Conservation (phyloP, 2,329 filamentous ascomycete genomes). For the Fusarium incarnatum region DNA sequence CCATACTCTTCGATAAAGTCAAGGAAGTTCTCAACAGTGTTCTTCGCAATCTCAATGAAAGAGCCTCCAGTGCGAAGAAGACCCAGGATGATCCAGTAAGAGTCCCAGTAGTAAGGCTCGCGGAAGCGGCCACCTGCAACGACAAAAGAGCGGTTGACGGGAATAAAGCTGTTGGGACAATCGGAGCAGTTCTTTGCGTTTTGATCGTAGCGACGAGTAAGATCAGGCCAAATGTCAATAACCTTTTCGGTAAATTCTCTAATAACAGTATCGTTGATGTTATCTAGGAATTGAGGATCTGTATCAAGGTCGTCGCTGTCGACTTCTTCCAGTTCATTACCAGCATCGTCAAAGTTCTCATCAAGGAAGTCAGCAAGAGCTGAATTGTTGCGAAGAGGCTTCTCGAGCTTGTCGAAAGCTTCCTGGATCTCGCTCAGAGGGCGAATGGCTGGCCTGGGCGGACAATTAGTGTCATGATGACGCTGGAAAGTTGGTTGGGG, state of each 20-base stretch:
- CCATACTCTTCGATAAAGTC: conserved; percentile 73
- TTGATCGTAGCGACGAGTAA: conserved; percentile 70
- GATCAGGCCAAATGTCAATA: conserved; percentile 76
- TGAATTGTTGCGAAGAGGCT: conserved; percentile 72
- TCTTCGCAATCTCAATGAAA: conserved; percentile 71
- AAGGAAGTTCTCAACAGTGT: conserved; percentile 77
- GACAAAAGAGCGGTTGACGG: conserved; percentile 75
- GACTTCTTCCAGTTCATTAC: conserved; percentile 70
- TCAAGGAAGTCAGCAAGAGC: conserved; percentile 71
- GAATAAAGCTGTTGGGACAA: conserved; percentile 74
- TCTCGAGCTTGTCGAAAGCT: conserved; percentile 68
- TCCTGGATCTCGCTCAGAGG: conserved; percentile 70
- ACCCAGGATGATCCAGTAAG: conserved; percentile 75
- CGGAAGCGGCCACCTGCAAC: conserved; percentile 77
- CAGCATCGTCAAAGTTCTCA: conserved; percentile 72
- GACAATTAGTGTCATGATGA: conserved; percentile 27
- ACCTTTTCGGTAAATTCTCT: conserved; percentile 71
- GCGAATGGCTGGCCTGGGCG: conserved; percentile 66
- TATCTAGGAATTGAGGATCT: conserved; percentile 67
- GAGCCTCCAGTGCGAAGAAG: conserved; percentile 72
- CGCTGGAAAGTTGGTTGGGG: not conserved
- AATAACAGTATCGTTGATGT: conserved; percentile 68
- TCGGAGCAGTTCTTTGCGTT: conserved; percentile 64
- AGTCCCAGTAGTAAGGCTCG: conserved; percentile 79
- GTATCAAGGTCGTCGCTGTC: conserved; percentile 63